phyloP scores from a whole-genome alignment of 495 filamentous ascomycete species.

The Podospora anserina region DNA sequence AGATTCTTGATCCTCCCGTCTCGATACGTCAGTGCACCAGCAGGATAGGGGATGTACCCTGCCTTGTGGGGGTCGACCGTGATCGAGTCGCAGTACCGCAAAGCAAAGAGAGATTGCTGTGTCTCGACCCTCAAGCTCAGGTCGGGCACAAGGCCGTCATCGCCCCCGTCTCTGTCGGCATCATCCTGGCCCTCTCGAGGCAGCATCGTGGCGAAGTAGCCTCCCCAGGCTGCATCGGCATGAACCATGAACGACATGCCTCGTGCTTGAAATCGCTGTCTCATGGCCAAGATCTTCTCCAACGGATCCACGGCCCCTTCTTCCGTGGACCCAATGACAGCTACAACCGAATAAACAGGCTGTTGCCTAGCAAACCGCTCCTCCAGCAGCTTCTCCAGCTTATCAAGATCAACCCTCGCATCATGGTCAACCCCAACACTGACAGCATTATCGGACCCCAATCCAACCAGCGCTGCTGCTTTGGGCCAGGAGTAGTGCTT shows the following conservation, averaged over 20 bases:
- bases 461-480: slow-evolving; percentile 40
- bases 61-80: slow-evolving; percentile 51
- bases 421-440: slow-evolving; percentile 38
- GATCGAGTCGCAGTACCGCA: slow-evolving; percentile 41
- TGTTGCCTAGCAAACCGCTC: slow-evolving; percentile 29
- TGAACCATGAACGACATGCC: slow-evolving; percentile 46
- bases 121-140: slow-evolving; percentile 35
- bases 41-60: slow-evolving; percentile 49
- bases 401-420: slow-evolving; percentile 36
- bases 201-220: slow-evolving; percentile 49
- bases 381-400: slow-evolving; percentile 33
- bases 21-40: slow-evolving; percentile 44
- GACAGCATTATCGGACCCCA: slow-evolving; percentile 42
- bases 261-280: slow-evolving; percentile 35
- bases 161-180: slow-evolving; percentile 21
- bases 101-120: slow-evolving; percentile 34
- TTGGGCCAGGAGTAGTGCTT: slow-evolving; percentile 53
- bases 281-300: slow-evolving; percentile 35
- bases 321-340: slow-evolving; percentile 33
- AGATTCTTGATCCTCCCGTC: slow-evolving; percentile 46
- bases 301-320: slow-evolving; percentile 46
- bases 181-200: slow-evolving; percentile 19
- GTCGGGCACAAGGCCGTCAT: slow-evolving; percentile 34
- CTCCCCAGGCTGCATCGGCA: slow-evolving; percentile 50
- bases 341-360: slow-evolving; percentile 34